These are phyloP conservation scores for Cercospora sp. DNA, from an alignment of 2,329 filamentous ascomycete species.

Conservation along the genomic window DNA sequence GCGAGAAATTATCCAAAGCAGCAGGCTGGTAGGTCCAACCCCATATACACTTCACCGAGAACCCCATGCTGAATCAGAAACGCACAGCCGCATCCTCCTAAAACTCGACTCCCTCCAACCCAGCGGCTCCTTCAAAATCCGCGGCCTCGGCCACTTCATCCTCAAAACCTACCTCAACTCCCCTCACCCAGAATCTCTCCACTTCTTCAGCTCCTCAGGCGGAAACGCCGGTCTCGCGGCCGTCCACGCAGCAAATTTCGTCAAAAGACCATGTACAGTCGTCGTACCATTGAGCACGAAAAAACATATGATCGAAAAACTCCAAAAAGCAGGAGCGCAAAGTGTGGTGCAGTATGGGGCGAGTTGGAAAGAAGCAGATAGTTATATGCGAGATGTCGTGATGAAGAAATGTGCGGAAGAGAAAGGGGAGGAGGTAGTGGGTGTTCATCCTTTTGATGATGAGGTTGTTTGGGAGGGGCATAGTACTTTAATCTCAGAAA, in stretches of 20 bases:
- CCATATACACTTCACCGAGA: too few relatives aligned
- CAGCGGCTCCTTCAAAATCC: constrained; percentile 81
- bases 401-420: constrained; percentile 42
- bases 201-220: constrained; percentile 62
- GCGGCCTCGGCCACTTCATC: constrained; percentile 72
- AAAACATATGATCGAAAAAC: constrained; percentile 69
- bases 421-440: constrained; percentile 57
- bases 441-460: constrained; percentile 71
- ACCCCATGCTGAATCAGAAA: too few relatives aligned
- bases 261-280: constrained; percentile 69
- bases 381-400: constrained; percentile 61
- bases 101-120: constrained; percentile 86
- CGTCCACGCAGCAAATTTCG: constrained; percentile 66
- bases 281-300: constrained; percentile 69
- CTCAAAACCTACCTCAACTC: constrained; percentile 41
- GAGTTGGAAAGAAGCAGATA: constrained; percentile 69
- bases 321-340: constrained; percentile 65
- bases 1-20: constrained; percentile 63
- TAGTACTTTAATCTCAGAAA: constrained; percentile 58
- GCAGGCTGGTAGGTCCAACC: constrained; percentile 65
- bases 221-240: constrained; percentile 85
- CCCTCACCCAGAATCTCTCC: constrained; percentile 45
- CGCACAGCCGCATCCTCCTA: constrained; percentile 69
- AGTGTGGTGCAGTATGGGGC: constrained; percentile 68
- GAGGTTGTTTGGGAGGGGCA: constrained; percentile 68